These are phyloP conservation scores for Elaphomyces granulatus DNA, from an alignment of 495 filamentous ascomycete genomes.

Conservation along the genomic window DNA sequence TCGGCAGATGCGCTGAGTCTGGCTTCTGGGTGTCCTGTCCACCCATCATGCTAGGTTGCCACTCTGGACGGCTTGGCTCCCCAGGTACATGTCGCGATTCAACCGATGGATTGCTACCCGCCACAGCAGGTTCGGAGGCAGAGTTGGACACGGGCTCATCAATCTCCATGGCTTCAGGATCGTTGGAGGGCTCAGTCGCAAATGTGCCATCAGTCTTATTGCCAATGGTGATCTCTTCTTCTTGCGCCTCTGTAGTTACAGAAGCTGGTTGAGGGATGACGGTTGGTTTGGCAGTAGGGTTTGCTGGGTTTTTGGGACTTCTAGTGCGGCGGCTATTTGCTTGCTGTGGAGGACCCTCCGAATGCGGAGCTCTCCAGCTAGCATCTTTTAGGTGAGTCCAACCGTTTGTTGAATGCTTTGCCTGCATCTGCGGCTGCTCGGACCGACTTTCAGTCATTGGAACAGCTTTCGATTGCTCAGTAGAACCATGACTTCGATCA, in stretches of 20 bases:
- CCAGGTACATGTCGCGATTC: no score
- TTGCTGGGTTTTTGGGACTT: constrained; percentile 25
- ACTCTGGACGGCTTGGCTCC: background rate
- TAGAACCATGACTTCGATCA: constrained; percentile 7
- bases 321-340: constrained; percentile 17
- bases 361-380: constrained; percentile 32
- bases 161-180: constrained; percentile 36
- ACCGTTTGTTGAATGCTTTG: background rate
- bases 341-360: constrained; percentile 16
- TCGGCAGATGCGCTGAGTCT: no score
- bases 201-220: constrained; percentile 7
- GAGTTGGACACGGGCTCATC: constrained; percentile 16
- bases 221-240: constrained; percentile 18
- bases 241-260: constrained; percentile 32
- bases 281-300: constrained; percentile 10
- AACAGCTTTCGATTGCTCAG: constrained; percentile 3
- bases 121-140: constrained; percentile 1
- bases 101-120: constrained; percentile 1
- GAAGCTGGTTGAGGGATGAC: constrained; percentile 19
- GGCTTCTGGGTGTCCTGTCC: background rate
- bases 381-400: constrained; percentile 52
- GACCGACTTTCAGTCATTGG: constrained; percentile 6
- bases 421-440: constrained; percentile 6
- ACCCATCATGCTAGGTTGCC: background rate
- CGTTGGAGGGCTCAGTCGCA: constrained; percentile 7